Evolutionary conservation across 441 rosid genomes (phyloP).

Genomic region (Croton laevigatus): DNA sequence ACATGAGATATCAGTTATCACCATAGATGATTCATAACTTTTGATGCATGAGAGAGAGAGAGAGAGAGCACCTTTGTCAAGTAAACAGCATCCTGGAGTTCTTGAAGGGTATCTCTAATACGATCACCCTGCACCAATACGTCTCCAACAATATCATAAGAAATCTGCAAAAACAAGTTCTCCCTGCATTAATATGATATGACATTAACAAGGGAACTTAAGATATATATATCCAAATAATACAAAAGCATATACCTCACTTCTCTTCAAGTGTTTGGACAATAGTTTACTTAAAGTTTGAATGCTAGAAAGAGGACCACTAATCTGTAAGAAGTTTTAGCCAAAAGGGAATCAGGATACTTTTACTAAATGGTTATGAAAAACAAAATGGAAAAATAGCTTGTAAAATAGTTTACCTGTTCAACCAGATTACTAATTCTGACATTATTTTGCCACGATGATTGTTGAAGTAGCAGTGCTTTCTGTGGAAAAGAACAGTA

Average conservation of each 20-base stretch:
- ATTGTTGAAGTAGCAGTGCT: slow-evolving; percentile 74
- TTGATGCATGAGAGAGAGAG: neutral
- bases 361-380: slow-evolving; percentile 8
- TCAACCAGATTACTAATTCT: slow-evolving; percentile 84
- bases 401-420: slow-evolving; percentile 47
- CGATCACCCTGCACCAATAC: slow-evolving; percentile 67
- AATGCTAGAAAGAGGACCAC: slow-evolving; percentile 77
- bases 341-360: slow-evolving; percentile 13
- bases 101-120: slow-evolving; percentile 65
- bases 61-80: slow-evolving; percentile 61
- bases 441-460: slow-evolving; percentile 86
- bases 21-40: neutral
- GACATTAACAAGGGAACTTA: slow-evolving; percentile 7
- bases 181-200: slow-evolving; percentile 7
- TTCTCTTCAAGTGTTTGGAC: slow-evolving; percentile 62
- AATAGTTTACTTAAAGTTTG: slow-evolving; percentile 76
- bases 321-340: slow-evolving; percentile 47
- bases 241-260: slow-evolving; percentile 51
- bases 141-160: slow-evolving; percentile 78
- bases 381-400: slow-evolving; percentile 8
- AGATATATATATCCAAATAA: slow-evolving; percentile 8
- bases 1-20: neutral
- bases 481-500: slow-evolving; percentile 39
- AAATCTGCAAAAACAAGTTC: slow-evolving; percentile 43
- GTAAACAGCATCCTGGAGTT: slow-evolving; percentile 85